Base-by-base conservation (phyloP, 345 rosid genomes). In the Eutrema japonicum region DNA sequence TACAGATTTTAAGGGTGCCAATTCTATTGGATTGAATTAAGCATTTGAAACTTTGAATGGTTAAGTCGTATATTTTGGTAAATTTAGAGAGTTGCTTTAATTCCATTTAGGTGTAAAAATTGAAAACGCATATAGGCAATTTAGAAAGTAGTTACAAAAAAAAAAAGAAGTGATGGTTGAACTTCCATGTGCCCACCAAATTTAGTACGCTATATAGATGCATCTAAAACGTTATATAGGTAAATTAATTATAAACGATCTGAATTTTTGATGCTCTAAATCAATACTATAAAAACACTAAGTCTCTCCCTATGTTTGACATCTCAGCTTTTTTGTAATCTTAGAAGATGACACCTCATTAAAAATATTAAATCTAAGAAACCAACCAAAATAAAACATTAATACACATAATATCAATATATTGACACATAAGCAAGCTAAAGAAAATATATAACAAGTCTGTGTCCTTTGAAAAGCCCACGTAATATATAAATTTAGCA, bases 361-460 rank as follows among this genome's bases (percentile, higher is more conserved):
- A 18, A 18, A 18, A 18, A 18, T 18, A 18, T 18, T 18, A 18
- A 18, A 18, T 18, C 18, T 18, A 18, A 18, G 18, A 18, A 18
- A 18, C 18, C 18, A 18, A 18, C 18, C 18, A 18, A 18, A 18
- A 18, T 18, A 18, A 18, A 18, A 1, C 18, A 18, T 18, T 18
- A 18, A 18, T 18, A 18, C 18, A 18, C 18, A 18, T 18, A 18
- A 18, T 18, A 0, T 18, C 18, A 18, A 18, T 18, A 18, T 18
- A 18, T 18, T 18, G 18, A 18, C 18, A 18, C 18, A 18, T 18
- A 1, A 18, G 18, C 18, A 18, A 18, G 18, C 18, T 18, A 68
- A 68, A 66, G 57, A 9, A 2, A 18, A 18, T 18, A 66, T 67
- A 74, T 40, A 13, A 33, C 54, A 57, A 66, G 78, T 57, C 67